Evolutionary conservation across 1,139 yeast genomes (phyloP).

Genomic region (Pichia sp.): DNA sequence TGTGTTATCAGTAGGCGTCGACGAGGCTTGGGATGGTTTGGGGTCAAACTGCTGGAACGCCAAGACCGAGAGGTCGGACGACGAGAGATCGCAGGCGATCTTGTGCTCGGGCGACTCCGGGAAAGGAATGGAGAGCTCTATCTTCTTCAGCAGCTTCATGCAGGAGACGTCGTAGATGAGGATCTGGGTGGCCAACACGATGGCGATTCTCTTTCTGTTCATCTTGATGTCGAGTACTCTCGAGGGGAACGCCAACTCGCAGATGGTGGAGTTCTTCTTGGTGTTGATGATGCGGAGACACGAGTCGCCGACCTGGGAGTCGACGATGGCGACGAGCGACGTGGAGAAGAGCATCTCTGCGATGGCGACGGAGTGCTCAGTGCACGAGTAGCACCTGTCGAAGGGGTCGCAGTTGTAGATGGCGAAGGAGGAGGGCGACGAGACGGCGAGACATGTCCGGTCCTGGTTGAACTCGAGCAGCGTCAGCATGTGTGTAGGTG

Average conservation of each 20-base stretch:
- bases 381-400: conserved; percentile 61
- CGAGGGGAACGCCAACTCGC: conserved; percentile 89
- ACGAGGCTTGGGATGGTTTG: too few species aligned
- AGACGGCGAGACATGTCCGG: conserved; percentile 82
- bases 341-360: conserved; percentile 94
- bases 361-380: conserved; percentile 60
- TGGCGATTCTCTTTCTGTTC: conserved; percentile 72
- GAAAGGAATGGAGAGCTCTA: conserved; percentile 56
- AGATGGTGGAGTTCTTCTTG: conserved; percentile 52
- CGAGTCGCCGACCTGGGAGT: conserved; percentile 51
- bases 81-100: conserved; percentile 45
- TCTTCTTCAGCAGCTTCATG: conserved; percentile 85
- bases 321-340: conserved; percentile 83
- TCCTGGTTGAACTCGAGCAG: conserved; percentile 82
- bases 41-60: conserved; percentile 35
- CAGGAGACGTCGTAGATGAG: conserved; percentile 86
- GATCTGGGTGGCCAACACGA: conserved; percentile 79
- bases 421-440: conserved; percentile 72
- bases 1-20: too few species aligned
- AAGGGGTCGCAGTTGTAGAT: conserved; percentile 91
- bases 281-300: conserved; percentile 47
- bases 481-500: not conserved
- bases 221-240: conserved; percentile 75
- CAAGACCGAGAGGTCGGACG: conserved; percentile 48
- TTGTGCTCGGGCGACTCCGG: not conserved